Conservation (phyloP, 2,329 filamentous ascomycete species). For the Trichoderma harzianum region DNA sequence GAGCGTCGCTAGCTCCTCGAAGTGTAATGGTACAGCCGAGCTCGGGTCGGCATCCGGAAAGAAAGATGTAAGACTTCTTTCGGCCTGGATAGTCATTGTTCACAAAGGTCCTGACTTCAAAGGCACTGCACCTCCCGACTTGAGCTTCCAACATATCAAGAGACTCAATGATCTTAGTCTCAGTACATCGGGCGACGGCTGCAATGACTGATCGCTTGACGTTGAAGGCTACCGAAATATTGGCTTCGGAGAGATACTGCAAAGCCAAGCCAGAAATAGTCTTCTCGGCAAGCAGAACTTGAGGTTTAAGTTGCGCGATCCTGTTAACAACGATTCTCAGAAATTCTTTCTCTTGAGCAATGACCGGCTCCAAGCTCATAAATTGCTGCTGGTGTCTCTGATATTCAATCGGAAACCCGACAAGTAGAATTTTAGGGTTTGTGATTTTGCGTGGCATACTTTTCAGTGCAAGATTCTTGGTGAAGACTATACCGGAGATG, state of each 20-base stretch:
- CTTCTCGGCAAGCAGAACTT: conserved; percentile 86
- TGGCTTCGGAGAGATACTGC: conserved; percentile 80
- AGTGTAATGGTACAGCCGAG: conserved; percentile 93
- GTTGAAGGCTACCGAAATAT: conserved; percentile 92
- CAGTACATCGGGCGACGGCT: conserved; percentile 86
- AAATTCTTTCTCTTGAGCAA: conserved; percentile 94
- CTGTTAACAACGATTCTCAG: conserved; percentile 86
- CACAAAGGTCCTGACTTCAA: conserved; percentile 94
- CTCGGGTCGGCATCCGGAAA: conserved; percentile 85
- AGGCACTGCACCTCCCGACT: conserved; percentile 77
- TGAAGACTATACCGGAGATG: conserved; percentile 93
- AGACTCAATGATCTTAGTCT: conserved; percentile 89
- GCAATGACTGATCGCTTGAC: conserved; percentile 95
- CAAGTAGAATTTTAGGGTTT: conserved; percentile 82
- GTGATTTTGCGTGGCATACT: conserved; percentile 87
- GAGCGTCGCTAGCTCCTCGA: conserved; percentile 70
- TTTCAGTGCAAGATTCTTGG: conserved; percentile 93
- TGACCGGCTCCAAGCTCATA: conserved; percentile 96
- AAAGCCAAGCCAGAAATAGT: conserved; percentile 89
- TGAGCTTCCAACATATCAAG: conserved; percentile 78
- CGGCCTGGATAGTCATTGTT: conserved; percentile 68
- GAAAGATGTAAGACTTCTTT: conserved; percentile 93
- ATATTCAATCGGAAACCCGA: conserved; percentile 95
- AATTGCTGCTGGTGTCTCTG: conserved; percentile 80
- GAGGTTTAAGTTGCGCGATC: conserved; percentile 80